Conservation (phyloP, 2,329 filamentous ascomycete species). For the Calonectria hawksworthii region DNA sequence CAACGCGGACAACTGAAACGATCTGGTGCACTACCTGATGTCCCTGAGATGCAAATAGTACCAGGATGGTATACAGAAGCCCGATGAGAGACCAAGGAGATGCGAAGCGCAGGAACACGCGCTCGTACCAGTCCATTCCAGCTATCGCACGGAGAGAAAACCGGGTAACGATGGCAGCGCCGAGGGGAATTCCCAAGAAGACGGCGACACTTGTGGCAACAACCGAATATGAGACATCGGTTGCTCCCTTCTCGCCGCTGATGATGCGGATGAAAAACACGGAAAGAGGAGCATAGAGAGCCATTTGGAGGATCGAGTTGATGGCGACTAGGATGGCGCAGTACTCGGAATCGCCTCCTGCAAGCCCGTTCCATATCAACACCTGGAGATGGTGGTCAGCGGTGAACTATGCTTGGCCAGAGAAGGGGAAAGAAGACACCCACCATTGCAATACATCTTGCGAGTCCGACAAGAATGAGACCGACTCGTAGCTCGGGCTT, state of each 20-base stretch:
- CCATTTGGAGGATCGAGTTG: constrained; percentile 83
- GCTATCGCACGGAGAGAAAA: constrained; percentile 69
- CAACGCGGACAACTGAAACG: constrained; percentile 84
- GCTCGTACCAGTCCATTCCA: constrained; percentile 74
- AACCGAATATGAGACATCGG: constrained; percentile 68
- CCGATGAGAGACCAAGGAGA: constrained; percentile 85
- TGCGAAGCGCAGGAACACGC: constrained; percentile 76
- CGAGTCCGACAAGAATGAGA: constrained; percentile 85
- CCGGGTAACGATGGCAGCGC: constrained; percentile 82
- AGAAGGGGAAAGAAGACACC: constrained; percentile 30
- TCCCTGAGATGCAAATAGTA: constrained; percentile 88
- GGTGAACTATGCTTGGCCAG: background rate
- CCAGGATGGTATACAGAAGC: constrained; percentile 87
- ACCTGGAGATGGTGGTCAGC: constrained; percentile 49
- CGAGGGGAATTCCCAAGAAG: constrained; percentile 88
- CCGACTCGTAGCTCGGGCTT: constrained; percentile 72
- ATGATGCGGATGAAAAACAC: constrained; percentile 81
- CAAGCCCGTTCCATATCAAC: constrained; percentile 78
- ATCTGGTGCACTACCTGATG: constrained; percentile 84
- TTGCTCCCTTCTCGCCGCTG: constrained; percentile 58
- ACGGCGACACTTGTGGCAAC: constrained; percentile 87
- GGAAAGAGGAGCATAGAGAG: constrained; percentile 78
- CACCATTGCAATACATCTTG: constrained; percentile 89
- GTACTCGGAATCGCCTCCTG: constrained; percentile 84
- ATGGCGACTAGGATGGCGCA: constrained; percentile 85